Percentiles rank a stretch among this genome's conserved stretches.
Evolutionary conservation across 805 yeast species (phyloP).

Genomic region (Tetrapisispora namnaoensis): DNA sequence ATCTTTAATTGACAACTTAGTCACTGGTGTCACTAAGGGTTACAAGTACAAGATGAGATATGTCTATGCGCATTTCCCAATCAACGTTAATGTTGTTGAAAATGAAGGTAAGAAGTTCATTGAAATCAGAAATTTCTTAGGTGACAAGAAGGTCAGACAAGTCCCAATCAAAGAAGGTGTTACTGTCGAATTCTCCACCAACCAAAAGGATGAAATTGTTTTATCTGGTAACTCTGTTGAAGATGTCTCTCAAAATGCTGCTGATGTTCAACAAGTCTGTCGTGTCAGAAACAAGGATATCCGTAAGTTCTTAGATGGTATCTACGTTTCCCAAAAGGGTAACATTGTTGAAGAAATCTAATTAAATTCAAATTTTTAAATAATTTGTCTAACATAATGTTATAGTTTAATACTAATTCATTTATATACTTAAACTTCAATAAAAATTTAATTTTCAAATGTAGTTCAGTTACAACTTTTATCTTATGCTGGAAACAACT

Average conservation of each 20-base stretch:
- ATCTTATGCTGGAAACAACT: not conserved
- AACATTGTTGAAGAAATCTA: conserved; percentile 59
- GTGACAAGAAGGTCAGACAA: conserved; percentile 95
- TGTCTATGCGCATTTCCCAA: conserved; percentile 99
- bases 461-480: not conserved
- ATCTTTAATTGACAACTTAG: conserved; percentile 85
- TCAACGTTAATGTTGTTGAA: conserved; percentile 87
- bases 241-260: conserved; percentile 96
- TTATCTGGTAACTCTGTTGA: conserved; percentile 57
- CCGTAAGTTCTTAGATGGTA: conserved; percentile 99
- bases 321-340: conserved; percentile 96
- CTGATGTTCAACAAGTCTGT: conserved; percentile 96
- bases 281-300: conserved; percentile 99
- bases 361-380: conserved; percentile 50
- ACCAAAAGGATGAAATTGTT: conserved; percentile 89
- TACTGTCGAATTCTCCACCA: conserved; percentile 65
- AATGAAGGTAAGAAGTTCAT: conserved; percentile 63
- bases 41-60: conserved; percentile 99
- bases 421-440: not conserved
- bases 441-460: not conserved
- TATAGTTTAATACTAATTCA: not conserved
- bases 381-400: not conserved
- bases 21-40: conserved; percentile 99
- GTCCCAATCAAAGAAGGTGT: conserved; percentile 87
- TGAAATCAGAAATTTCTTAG: conserved; percentile 99